Evolutionary conservation across 176 grass and related monocot species (phyloP), one percentile per base, ranked within the genome.

Genomic region (Leersia perrieri): DNA sequence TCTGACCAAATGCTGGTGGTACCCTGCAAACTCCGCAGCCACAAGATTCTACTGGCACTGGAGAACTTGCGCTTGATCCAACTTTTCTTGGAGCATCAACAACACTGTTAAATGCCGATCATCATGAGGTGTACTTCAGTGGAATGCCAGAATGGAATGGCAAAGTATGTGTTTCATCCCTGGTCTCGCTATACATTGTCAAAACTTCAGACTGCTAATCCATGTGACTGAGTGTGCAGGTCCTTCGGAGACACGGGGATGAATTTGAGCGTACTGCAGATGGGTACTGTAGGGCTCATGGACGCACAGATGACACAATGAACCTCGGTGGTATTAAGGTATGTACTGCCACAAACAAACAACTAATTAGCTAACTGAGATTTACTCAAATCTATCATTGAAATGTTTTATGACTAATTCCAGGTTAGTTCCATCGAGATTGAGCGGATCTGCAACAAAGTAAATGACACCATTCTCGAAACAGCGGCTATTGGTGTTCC

Each of bases 251-350:
- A 83, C 96, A 99, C 82, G 96, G 96, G 29, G 92, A 99, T 84
- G 88, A 93, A 84, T 99, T 99, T 88, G 90, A 95, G 60, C 82
- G 73, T 23, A 95, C 86, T 53, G 26, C 65, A 11, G 88, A 91
- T 22, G 86, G 88, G 68, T 99, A 93, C 55, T 99, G 95, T 22
- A 87, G 88, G 78, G 88, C 92, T 41, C 90, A 99, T 74, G 96
- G 96, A 7, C 96, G 92, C 31, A 86, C 90, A 82, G 96, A 99
- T 88, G 96, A 99, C 60, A 93, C 92, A 22, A 99, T 99, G 90
- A 99, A 99, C 78, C 96, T 99, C 73, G 92, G 96, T 73, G 92
- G 96, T 12, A 99, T 99, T 78, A 99, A 99, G 92, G 92, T 99
- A 87, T 11, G 28, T 25, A 79, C n/a, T 33, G 3, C 40, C 36